These are phyloP conservation scores for Blastobotrys malaysiensis DNA, from an alignment of 1,139 yeast genomes.

Conservation along the genomic window DNA sequence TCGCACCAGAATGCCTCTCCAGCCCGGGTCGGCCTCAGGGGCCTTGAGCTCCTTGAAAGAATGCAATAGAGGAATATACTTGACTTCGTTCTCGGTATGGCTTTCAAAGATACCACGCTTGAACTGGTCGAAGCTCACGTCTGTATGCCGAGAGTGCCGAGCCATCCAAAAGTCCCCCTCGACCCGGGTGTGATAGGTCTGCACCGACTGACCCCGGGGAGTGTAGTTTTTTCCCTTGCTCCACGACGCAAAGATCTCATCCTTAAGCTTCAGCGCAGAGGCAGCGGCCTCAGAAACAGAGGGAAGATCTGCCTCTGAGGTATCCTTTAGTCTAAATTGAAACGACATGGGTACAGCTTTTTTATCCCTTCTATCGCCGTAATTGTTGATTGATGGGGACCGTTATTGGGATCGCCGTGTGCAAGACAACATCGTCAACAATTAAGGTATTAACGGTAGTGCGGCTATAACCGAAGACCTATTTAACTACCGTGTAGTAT, in stretches of 20 bases:
- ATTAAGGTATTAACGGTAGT: too few relatives aligned
- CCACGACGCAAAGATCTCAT: conserved; percentile 8
- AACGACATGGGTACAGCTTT: too few relatives aligned
- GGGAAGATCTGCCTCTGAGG: conserved; percentile 25
- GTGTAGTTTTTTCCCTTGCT: conserved; percentile 6
- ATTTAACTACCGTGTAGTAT: too few relatives aligned
- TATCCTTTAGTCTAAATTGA: conserved; percentile 23
- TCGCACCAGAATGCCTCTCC: conserved; percentile 35
- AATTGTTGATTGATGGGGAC: conserved; percentile 1
- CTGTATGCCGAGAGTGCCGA: conserved; percentile 39
- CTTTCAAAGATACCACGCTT: conserved; percentile 27
- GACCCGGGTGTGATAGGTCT: conserved; percentile 21
- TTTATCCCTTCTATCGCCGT: too few relatives aligned
- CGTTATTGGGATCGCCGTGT: background rate
- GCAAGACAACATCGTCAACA: background rate
- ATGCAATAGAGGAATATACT: conserved; percentile 38
- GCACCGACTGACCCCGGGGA: conserved; percentile 14
- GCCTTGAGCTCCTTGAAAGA: conserved; percentile 28
- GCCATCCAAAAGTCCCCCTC: conserved; percentile 45
- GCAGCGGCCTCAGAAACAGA: conserved; percentile 19
- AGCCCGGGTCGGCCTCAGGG: conserved; percentile 22
- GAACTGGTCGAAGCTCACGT: conserved; percentile 31
- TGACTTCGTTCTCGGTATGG: conserved; percentile 36
- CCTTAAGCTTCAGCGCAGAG: conserved; percentile 23
- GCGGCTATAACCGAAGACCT: too few relatives aligned